Base-by-base conservation (phyloP, 495 filamentous ascomycete species). In the Paragyromitra xinjiangensis region DNA sequence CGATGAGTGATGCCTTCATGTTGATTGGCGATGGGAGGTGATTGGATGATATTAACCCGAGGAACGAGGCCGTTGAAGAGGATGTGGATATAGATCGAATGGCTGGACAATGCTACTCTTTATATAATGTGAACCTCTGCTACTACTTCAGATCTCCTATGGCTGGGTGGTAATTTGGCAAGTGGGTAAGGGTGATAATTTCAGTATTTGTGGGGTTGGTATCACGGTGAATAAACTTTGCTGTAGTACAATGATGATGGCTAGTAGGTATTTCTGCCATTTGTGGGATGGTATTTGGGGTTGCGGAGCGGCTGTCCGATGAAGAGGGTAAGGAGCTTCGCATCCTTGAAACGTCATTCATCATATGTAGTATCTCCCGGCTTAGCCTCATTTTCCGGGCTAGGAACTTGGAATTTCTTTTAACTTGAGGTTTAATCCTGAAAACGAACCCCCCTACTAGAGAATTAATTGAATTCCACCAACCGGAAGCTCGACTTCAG, bases 1-100 rank as follows among this genome's bases (percentile, higher is more conserved):
- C 48, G 16, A 68, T 40, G 48, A 68, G 19, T 34, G 45, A 68
- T 68, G 29, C 64, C 64, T 56, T 68, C 64, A 68, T 68, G 26
- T 55, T 68, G 16, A 55, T 39, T 19, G 26, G 11, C 26, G 37
- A 26, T 66, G 9, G 64, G 34, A 48, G 19, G 3, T 55, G 51
- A 19, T 40, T 40, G 37, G 4, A 22, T 29, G 16, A 16, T 2
- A 40, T 53, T 68, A 16, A 19, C 45, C 64, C 42, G 24, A 26
- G 55, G 64, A 40, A 11, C 55, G 26, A 22, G 6, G 14, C 29
- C 29, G 64, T 55, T 40, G 64, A 39, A 22, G 45, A 53, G 12
- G 45, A 39, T 56, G 64, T 22, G 24, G 45, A 11, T 53, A 12
- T 55, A 22, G 5, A 53, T 40, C 37, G 6, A 40, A 55, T 68